Evolutionary conservation across 352 stramenopile species (phyloP), one percentile per base, ranked within the genome.

Genomic region (Vaucheria bursata): DNA sequence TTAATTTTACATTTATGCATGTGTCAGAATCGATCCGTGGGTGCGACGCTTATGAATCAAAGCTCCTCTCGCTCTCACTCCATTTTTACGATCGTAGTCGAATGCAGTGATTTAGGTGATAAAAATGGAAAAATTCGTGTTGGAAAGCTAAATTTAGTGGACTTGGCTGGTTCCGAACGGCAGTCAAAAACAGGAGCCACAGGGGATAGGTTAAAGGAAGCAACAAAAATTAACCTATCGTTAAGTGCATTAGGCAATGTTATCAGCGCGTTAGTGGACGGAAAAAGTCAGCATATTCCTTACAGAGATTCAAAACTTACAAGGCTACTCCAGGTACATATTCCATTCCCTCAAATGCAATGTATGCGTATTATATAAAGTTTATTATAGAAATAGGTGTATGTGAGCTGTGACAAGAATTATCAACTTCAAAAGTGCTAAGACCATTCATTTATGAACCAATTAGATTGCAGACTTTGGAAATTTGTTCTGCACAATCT

Each of bases 281-380:
- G 85, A 39, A 94, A 90, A 64, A 94, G 90, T 7, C 87, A 95
- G 78, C 93, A 98, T 74, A 95, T 98, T 73, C 93, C 92, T 5
- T 98, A 97, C 84, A 69, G 59, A 29, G 94, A 98, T 85, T 97
- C 89, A 0, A 99, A 98, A 84, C 87, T 99, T 1, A 99, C 95
- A n/a, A 84, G 95, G 12, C 85, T 98, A 18, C 86, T 99, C 35
- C 94, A n/a, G n/a, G n/a, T n/a, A n/a, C n/a, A n/a, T n/a, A n/a
- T n/a, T n/a, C n/a, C n/a, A n/a, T n/a, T n/a, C n/a, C n/a, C n/a
- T n/a, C n/a, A n/a, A n/a, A n/a, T n/a, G n/a, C n/a, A n/a, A n/a
- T n/a, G n/a, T n/a, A n/a, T n/a, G n/a, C n/a, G n/a, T n/a, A n/a
- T n/a, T n/a, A n/a, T n/a, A n/a, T n/a, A n/a, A n/a, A n/a, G n/a